Conservation (phyloP, 164 flowering plant genomes). For the Nelumbo lutea region DNA sequence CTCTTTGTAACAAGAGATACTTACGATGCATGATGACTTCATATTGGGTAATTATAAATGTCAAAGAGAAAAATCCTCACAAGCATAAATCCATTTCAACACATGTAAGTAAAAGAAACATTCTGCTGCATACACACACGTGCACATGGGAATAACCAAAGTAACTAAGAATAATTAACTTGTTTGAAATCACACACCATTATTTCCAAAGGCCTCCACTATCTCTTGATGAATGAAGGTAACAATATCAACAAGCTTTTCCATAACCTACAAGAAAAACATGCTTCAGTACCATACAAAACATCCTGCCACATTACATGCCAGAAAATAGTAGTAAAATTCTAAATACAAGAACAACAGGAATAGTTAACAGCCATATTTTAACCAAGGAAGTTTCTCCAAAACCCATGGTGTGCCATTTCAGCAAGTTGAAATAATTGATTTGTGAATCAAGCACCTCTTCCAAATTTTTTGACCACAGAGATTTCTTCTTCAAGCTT, state of each 20-base stretch:
- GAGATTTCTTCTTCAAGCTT: slow-evolving; percentile 71
- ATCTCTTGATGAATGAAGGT: slow-evolving; percentile 61
- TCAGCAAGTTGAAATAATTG: background rate
- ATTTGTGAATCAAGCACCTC: slow-evolving; percentile 39
- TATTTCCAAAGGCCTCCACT: slow-evolving; percentile 43
- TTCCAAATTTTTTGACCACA: slow-evolving; percentile 70
- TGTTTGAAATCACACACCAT: slow-evolving; percentile 26
- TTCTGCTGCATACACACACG: background rate
- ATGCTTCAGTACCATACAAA: background rate
- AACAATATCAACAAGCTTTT: slow-evolving; percentile 71
- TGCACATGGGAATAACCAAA: background rate
- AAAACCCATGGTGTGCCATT: background rate
- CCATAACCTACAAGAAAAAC: slow-evolving; percentile 51
- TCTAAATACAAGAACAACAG: background rate
- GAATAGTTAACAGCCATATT: background rate
- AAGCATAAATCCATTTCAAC: background rate
- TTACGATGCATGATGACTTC: no score
- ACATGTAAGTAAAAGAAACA: background rate
- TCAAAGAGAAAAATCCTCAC: no score
- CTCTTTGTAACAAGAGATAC: no score
- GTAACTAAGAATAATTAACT: no score
- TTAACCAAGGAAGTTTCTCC: background rate
- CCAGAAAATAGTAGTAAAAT: background rate
- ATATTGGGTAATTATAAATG: no score
- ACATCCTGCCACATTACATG: background rate